Base-by-base conservation (phyloP, 2,329 filamentous ascomycete species). In the Diplocarpon rosae region DNA sequence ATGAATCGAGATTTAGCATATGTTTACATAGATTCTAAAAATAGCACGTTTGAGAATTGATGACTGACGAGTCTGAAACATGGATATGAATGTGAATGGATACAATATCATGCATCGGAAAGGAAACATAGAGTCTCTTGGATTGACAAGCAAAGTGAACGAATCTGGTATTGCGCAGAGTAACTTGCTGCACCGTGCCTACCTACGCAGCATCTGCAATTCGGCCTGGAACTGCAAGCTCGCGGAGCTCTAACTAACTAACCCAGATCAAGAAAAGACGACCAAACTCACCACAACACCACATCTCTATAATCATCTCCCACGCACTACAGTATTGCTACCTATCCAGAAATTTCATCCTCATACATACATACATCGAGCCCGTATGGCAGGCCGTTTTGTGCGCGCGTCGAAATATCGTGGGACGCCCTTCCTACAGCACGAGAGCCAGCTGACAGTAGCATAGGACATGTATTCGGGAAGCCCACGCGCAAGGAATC, bases 401-500 rank as follows among this genome's bases (percentile, higher is more conserved):
- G 80, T 84, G 61, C 75, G 80, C 67, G 75, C 79, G 56, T 83
- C 79, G 61, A 85, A 85, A 65, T 85, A 83, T 66, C 77, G 80
- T 83, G 65, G 68, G 76, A 51, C 39, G 17, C 15, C 37, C 6
- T 4, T 29, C 13, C 17, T 12, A 32, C 4, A 10, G n/a, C 30
- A 32, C 30, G n/a, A 52, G 54, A 48, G 27, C 50, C 52, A 42
- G 49, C 55, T 60, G 46, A 60, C 49, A 24, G 10, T 31, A 29
- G 14, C 9, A 39, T 66, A 95, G 90, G 90, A 74, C 92, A 98
- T 75, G 85, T 98, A 70, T 98, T 95, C 72, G 92, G 92, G 65
- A 92, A 93, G 69, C 71, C 87, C 52, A 93, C 89, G 55, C 83
- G 86, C 68, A 95, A 95, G 77, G 92, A 98, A 66, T 85, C 86